Base-by-base conservation (phyloP, 2,329 filamentous ascomycete genomes). In the Fusarium haematococcum region DNA sequence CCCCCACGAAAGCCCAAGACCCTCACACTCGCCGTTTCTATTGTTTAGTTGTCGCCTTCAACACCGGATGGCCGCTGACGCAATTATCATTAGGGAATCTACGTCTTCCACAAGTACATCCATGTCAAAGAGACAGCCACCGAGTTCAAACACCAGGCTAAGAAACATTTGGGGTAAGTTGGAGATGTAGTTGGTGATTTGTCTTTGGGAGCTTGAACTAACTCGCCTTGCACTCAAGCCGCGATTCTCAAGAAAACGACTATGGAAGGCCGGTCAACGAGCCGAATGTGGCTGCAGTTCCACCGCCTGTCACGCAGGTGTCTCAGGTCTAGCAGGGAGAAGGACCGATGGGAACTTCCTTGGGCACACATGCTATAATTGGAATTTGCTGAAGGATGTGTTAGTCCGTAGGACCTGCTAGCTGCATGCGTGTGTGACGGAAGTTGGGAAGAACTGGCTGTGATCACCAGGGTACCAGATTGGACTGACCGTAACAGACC, bases 31-130 rank as follows among this genome's bases (percentile, higher is more conserved):
- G 32, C 32, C 32, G 32, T 33, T 33, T 33, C 32, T 14, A 33
- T 14, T 33, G 32, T 33, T 33, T 2, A 14, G 11, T 33, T 33
- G 32, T 33, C 11, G 14, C 11, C 32, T 33, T 33, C 32, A 33
- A 5, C 23, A 5, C 39, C 30, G 5, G 6, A 39, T 30, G 61
- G 18, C 23, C 6, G 39, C n/a, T 48, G 11, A 50, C 30, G 2
- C 10, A n/a, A 14, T 5, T 33, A 23, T 23, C 27, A 10, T 7
- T 56, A 72, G 70, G 70, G 70, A 5, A 27, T 67, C 16, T 67
- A 67, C 35, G 70, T 72, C 56, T 70, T 70, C 48, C 63, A 50
- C 3, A 64, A 30, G 14, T 72, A 72, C n/a, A 60, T 72, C 56
- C 43, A 65, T 16, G 25, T 72, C 61, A 59, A 64, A 3, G 70